Evolutionary conservation across 192 early-diverging fungal species (phyloP), one percentile per base, ranked within the genome.

Genomic region (Backusella sp.): DNA sequence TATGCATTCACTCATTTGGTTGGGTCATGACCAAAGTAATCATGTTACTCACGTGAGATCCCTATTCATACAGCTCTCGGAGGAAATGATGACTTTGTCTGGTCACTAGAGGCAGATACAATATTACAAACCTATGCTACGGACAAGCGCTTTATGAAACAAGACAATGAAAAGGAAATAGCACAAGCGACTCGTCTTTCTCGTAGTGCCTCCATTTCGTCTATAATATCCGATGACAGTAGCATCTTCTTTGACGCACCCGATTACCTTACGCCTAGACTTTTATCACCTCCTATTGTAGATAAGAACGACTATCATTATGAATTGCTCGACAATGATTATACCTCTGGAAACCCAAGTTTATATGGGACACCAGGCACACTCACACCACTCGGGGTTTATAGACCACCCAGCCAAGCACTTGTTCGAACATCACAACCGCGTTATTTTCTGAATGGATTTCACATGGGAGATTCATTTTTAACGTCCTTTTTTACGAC

Each of bases 111-210:
- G 35, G 56, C 14, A 4, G 79, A 80, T 44, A 30, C 41, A 37
- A 70, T 76, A 34, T 66, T 80, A 30, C 70, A 80, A 17, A 53
- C 59, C 11, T 76, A 80, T 62, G 79, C 70, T n/a, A 32, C 66
- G 15, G 56, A 37, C 4, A 73, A 39, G 11, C 30, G 72, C 6
- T 69, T 36, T 39, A 26, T 42, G 1, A 3, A 35, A 23, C 35
- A 41, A 26, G 17, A 42, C 19, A 56, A 21, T 19, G 12, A 17
- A 1, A n/a, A 26, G 9, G 14, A 42, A 14, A 28, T 1, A 62
- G 6, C 21, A 62, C 11, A 23, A 62, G 9, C 65, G 2, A 5
- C 15, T 6, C 59, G 62, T 21, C 19, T 23, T 34, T 74, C 73
- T 4, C 56, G 56, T 67, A 74, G 59, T 35, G 7, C 39, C 17